phyloP scores from a whole-genome alignment of 371 early-diverging fungal genomes.

The Mucor sp. region DNA sequence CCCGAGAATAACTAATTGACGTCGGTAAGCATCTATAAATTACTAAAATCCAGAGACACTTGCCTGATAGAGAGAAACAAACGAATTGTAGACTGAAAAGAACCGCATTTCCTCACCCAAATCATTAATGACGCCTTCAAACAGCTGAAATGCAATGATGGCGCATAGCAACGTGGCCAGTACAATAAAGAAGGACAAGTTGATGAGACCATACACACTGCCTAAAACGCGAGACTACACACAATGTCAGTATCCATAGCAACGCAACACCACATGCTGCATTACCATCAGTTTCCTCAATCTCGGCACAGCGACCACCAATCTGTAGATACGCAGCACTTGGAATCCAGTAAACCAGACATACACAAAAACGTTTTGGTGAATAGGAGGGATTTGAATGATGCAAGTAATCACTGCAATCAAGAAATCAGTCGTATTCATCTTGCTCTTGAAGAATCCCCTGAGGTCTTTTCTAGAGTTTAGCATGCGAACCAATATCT shows the following conservation, averaged over 20 bases:
- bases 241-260: background rate
- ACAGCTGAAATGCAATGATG: conserved; percentile 57
- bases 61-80: conserved; percentile 64
- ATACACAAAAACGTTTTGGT: conserved; percentile 37
- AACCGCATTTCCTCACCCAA: conserved; percentile 56
- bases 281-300: conserved; percentile 57
- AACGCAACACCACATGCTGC: background rate
- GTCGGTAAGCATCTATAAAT: too few relatives aligned
- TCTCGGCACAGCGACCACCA: conserved; percentile 60
- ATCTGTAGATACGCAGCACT: conserved; percentile 60
- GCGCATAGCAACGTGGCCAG: conserved; percentile 56
- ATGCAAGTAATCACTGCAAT: conserved; percentile 56
- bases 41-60: background rate
- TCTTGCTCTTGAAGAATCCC: conserved; percentile 49
- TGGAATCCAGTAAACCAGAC: conserved; percentile 68
- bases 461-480: conserved; percentile 36
- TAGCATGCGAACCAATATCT: conserved; percentile 53
- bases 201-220: conserved; percentile 61
- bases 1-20: conserved; percentile 64
- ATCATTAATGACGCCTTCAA: conserved; percentile 51
- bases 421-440: conserved; percentile 54
- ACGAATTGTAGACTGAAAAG: conserved; percentile 65
- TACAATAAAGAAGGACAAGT: conserved; percentile 65
- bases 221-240: conserved; percentile 59
- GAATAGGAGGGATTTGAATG: conserved; percentile 58